Evolutionary conservation across 192 early-diverging fungal species (phyloP), one percentile per base, ranked within the genome.

Genomic region (Phycomyces blakesleeanus): DNA sequence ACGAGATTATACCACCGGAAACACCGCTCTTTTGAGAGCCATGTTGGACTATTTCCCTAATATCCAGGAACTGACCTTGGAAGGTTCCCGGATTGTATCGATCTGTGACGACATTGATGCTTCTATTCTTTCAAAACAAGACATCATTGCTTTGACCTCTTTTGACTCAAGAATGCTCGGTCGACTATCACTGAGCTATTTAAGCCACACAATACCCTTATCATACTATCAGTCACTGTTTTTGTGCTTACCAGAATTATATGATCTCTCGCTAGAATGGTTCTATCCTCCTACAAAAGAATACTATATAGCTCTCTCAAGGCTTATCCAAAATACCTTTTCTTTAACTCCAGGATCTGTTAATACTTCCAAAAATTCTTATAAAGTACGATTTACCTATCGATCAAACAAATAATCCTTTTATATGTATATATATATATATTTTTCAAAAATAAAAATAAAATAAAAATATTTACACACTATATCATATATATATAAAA

Each of bases 71-170:
- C 41, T 59, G 16, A 44, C 42, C n/a, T 20, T 59, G 29, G 14
- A 40, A 9, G 40, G 41, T 0, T 59, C 40, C 2, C 58, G 41
- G 1, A 42, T 59, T 9, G 21, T 59, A 11, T 59, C 58, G 16
- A 22, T 59, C 18, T 59, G 58, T 27, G 58, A 59, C 3, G 58
- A 59, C 47, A 44, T 59, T 26, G 58, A 59, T 50, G 41, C 42
- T 18, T 59, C 58, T n/a, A 59, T 59, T 24, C 47, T 59, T 15
- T 47, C 58, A 15, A 26, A 59, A 10, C 24, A 21, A 9, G 58
- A 59, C 2, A 47, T 59, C 6, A 10, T 25, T 44, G 24, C 40
- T 3, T 25, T 59, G 26, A 26, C 58, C 4, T 47, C 24, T 25
- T n/a, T 59, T n/a, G 58, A 26, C 1, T 10, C 47, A 18, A 59